Evolutionary conservation across 352 stramenopile genomes (phyloP), one percentile per base, ranked within the genome.

Genomic region (Globisporangium recalcitrans): DNA sequence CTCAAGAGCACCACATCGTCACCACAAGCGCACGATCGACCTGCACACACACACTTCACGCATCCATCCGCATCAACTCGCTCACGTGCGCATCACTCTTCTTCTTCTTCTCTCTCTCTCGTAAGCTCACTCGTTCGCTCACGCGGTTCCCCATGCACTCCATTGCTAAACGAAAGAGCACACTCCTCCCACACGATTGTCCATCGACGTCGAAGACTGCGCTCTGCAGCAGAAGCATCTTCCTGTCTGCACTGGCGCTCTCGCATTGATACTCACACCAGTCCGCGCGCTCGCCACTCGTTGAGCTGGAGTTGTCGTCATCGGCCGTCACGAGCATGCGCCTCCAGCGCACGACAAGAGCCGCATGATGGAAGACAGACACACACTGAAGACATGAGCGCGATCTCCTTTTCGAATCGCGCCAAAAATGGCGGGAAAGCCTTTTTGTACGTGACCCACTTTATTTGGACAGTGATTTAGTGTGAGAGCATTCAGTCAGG

Each of bases 241-340:
- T 14, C 48, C 8, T 11, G 21, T 1, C 26, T n/a, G n/a, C 48
- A 36, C 26, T 54, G 26, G 26, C 48, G 36, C 5, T 36, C 48
- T 9, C 48, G 36, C 36, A 44, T 44, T 36, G 24, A 9, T 21
- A 21, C 24, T 8, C 48, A 36, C 26, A 54, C 14, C 14, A 44
- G 14, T 44, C 14, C 48, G 11, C 48, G 26, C 48, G 14, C 36
- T 3, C 48, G 48, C 14, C n/a, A 27, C 24, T 36, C 36, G 36
- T 44, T n/a, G 36, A 44, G 48, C 48, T 52, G 46, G 22, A 36
- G 48, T 36, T 54, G 26, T 54, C 48, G n/a, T 54, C 48, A 54
- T 54, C 48, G 26, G 48, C 26, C 48, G 48, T 44, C 26, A 36
- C 48, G 26, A 16, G 26, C 14, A 29, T 29, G n/a, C 14, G 36